Base-by-base conservation (phyloP, 1,139 yeast genomes). In the Taphrina pruni region DNA sequence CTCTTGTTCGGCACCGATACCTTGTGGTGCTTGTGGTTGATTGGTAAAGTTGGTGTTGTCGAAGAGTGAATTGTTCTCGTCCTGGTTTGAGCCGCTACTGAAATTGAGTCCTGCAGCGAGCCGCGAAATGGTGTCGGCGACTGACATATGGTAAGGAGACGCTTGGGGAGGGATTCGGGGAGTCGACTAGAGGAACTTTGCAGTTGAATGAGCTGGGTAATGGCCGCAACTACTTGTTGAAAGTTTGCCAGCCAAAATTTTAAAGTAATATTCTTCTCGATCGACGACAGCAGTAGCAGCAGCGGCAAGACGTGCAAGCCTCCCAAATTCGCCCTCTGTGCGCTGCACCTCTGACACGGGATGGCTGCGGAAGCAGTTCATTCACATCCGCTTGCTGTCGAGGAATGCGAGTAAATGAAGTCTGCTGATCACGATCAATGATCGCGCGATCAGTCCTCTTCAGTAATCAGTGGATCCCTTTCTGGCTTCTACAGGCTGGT, bases 41-140 rank as follows among this genome's bases (percentile, higher is more conserved):
- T 45, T 46, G 39, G 64, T 46, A 39, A 46, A 32, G 36, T 48
- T 38, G n/a, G 60, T 46, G 38, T 55, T 45, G 55, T 52, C 68
- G 41, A 52, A 51, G 11, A 43, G 50, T 7, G 64, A 57, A 20
- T 48, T 38, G 51, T 51, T 43, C 14, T 65, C 65, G 41, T 60
- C 56, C 26, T 57, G 46, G 12, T 43, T 38, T 38, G 41, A 20
- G 6, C 58, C 48, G 41, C 52, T 26, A 32, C 50, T 36, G 17
- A 65, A 62, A 51, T 52, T 60, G 58, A 65, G 46, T 21, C 67
- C 64, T n/a, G 65, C 46, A 58, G 65, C 36, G 39, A 51, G 52
- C 8, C 61, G 32, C 21, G 64, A 36, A n/a, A 60, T 54, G 56
- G 69, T n/a, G 20, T 57, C 66, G 50, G 72, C 55, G 39, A 65